Evolutionary conservation across 305 asterid genomes (phyloP).

Genomic region (Rubia peregrina): DNA sequence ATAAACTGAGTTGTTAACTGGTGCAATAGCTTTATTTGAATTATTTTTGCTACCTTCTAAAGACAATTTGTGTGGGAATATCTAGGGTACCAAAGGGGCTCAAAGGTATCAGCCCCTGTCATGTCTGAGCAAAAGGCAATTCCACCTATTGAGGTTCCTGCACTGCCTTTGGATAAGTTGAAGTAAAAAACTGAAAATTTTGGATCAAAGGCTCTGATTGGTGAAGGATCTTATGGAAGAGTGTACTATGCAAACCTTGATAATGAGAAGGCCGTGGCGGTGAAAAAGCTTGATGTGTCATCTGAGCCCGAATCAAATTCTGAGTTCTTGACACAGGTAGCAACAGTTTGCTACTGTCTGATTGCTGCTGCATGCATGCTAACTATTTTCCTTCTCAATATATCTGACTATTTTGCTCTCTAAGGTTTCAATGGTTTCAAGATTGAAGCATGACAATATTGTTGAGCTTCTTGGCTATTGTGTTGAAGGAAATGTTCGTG

Average conservation of each 20-base stretch:
- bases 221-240: constrained; percentile 98
- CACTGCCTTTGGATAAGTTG: constrained; percentile 75
- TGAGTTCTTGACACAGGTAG: constrained; percentile 75
- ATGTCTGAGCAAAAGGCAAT: constrained; percentile 69
- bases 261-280: constrained; percentile 76
- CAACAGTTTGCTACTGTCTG: not conserved
- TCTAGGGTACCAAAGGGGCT: constrained; percentile 63
- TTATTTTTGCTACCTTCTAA: not conserved
- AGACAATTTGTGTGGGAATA: not conserved
- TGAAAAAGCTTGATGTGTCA: constrained; percentile 78
- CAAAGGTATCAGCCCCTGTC: constrained; percentile 61
- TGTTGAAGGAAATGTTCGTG: constrained; percentile 42
- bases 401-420: not conserved
- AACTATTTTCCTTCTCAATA: constrained; percentile 3
- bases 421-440: constrained; percentile 41
- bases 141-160: constrained; percentile 83
- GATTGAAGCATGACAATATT: constrained; percentile 42
- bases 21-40: not conserved
- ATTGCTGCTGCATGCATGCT: not conserved
- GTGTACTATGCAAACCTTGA: constrained; percentile 72
- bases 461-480: constrained; percentile 44
- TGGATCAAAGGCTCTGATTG: constrained; percentile 85
- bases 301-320: constrained; percentile 53
- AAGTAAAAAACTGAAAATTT: constrained; percentile 86
- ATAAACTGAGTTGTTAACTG: not conserved